These are phyloP conservation scores for Gossypium lobatum DNA, from an alignment of 441 rosid genomes.

Conservation along the genomic window DNA sequence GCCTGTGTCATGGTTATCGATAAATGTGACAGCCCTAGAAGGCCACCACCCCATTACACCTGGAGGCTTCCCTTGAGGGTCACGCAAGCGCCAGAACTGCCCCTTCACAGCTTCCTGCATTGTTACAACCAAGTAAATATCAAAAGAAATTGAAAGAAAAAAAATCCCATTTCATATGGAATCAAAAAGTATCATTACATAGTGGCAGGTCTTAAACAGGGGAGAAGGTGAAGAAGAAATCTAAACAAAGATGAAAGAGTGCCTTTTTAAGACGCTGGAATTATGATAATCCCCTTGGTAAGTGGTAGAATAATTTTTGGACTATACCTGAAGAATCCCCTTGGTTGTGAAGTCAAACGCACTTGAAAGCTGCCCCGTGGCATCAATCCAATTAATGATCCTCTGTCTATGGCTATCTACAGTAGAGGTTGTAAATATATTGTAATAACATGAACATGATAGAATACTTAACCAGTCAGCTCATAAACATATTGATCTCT, in stretches of 20 bases:
- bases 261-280: not conserved
- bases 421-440: slow-evolving; percentile 13
- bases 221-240: not conserved
- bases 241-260: not conserved
- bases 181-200: not conserved
- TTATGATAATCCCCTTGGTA: not conserved
- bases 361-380: slow-evolving; percentile 66
- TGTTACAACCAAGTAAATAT: slow-evolving; percentile 2
- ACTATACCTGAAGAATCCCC: slow-evolving; percentile 79
- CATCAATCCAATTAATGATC: slow-evolving; percentile 78
- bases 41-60: slow-evolving; percentile 99
- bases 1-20: slow-evolving; percentile 94
- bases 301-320: not conserved
- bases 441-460: not conserved
- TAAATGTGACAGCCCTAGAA: slow-evolving; percentile 82
- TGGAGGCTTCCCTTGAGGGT: slow-evolving; percentile 80
- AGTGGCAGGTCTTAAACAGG: not conserved
- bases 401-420: slow-evolving; percentile 83
- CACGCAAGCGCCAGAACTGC: slow-evolving; percentile 75
- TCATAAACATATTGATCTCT: not conserved
- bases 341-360: slow-evolving; percentile 96
- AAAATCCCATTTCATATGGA: not conserved
- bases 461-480: not conserved
- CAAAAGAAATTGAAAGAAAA: not conserved
- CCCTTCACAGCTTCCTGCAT: slow-evolving; percentile 87